Evolutionary conservation across 129 eudicot genomes (phyloP).

Genomic region (Helichrysum umbraculigerum): DNA sequence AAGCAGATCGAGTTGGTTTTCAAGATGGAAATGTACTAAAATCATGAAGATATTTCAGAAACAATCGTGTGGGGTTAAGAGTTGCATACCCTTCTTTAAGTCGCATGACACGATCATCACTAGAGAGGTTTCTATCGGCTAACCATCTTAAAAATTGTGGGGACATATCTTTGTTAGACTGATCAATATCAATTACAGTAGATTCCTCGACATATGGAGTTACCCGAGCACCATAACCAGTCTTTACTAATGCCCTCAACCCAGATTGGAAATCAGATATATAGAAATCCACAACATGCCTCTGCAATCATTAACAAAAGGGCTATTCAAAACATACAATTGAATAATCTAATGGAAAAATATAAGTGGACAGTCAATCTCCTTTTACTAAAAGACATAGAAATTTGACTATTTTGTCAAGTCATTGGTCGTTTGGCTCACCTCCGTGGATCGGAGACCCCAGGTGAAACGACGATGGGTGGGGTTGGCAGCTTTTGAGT

Average conservation of each 20-base stretch:
- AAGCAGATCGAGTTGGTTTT: background rate
- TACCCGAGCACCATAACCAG: constrained; percentile 67
- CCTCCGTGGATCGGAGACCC: constrained; percentile 73
- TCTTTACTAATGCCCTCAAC: constrained; percentile 64
- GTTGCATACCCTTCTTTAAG: constrained; percentile 60
- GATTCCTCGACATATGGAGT: constrained; percentile 71
- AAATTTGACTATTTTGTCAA: background rate
- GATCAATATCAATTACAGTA: constrained; percentile 52
- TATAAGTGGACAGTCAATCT: background rate
- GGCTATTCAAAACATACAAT: constrained; percentile 4
- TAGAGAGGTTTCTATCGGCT: constrained; percentile 57
- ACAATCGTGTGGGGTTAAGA: background rate
- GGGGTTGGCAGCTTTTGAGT: constrained; percentile 67
- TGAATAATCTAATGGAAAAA: background rate
- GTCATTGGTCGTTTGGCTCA: constrained; percentile 19
- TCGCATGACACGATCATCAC: constrained; percentile 74
- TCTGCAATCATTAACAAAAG: constrained; percentile 36
- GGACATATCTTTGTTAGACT: constrained; percentile 55
- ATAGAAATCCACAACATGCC: constrained; percentile 68
- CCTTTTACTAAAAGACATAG: background rate
- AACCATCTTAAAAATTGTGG: constrained; percentile 64
- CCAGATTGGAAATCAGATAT: constrained; percentile 75
- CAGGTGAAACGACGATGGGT: constrained; percentile 65
- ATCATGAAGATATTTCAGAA: background rate
- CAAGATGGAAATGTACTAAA: background rate